Base-by-base conservation (phyloP, 148 eudicot species). In the Persicaria tinctoria region DNA sequence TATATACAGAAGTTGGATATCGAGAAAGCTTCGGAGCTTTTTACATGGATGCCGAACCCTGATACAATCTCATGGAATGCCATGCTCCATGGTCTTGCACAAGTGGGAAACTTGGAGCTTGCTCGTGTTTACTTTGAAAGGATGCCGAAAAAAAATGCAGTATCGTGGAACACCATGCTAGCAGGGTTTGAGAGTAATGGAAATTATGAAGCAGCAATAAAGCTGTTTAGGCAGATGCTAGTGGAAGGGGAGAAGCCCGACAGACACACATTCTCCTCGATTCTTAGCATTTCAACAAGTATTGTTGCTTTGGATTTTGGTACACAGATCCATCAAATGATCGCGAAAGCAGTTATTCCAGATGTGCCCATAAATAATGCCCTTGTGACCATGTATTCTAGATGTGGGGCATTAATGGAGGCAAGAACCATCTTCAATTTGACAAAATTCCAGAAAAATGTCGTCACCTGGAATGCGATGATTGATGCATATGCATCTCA, bases 401-500 rank as follows among this genome's bases (percentile, higher is more conserved):
- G 86, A 66, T 87, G 90, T 79, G 90, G 88, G 64, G 90, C 86
- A 13, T 79, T 85, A 70, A 8, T 18, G 44, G 85, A 81, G 73
- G 88, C 86, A 4, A 81, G 75, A 66, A 46, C 76, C 56, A 70
- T 85, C 59, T 87, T 87, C 78, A 82, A 85, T 72, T 84, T 79
- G 70, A 83, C 83, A 84, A 84, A 74, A 51, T 49, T 47, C 32
- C 57, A 72, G 68, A 83, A 77, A 72, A 80, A 85, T 78, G 88
- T 85, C 49, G 83, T 87, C 4, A 77, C 86, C 54, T 87, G 90
- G 88, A 87, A 85, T 73, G 88, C 90, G 38, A 87, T 87, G 80
- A 85, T 87, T 60, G 85, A 86, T 73, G 90, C 86, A 45, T 85
- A 85, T 76, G 88, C 90, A 38, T 83, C 88, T 51, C 83, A 87